Base-by-base conservation (phyloP, 2,329 filamentous ascomycete genomes). In the Hysterium pulicare region DNA sequence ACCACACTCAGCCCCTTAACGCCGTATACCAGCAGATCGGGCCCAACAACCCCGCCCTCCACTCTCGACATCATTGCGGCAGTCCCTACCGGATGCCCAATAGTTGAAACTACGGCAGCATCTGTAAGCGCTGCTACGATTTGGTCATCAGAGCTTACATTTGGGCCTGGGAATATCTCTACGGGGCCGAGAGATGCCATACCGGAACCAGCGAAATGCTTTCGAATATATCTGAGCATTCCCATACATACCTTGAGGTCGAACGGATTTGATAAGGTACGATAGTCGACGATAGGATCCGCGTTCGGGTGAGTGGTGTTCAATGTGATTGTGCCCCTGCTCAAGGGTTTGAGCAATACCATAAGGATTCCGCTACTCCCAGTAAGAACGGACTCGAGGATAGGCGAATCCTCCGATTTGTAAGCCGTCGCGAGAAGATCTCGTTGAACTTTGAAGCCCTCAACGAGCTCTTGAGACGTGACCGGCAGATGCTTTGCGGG, bases 21-120 rank as follows among this genome's bases (percentile, higher is more conserved):
- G 2, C 62, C 64, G 42, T 65, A 57, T 24, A 65, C 60, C 22
- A 48, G 50, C 23, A 66, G 41, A 33, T 55, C 38, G 6, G 50
- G 24, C 1, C 51, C 56, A 2, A 66, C 62, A 30, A 56, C 57
- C 1, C 59, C 61, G n/a, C 61, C 63, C 34, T 46, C 11, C 44
- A 45, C 38, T 42, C 58, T 57, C 6, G 60, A 55, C 55, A 65
- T 52, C 63, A 65, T 67, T 10, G 61, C 53, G 44, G 54, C 57
- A 0, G 58, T 59, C 5, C 63, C 56, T 5, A 43, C 48, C 9
- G 61, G 56, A 41, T 68, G 64, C 5, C 58, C 52, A 15, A 60
- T 51, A 2, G 50, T 56, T 40, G 53, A 47, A 20, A 56, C 35
- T n/a, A n/a, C n/a, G n/a, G n/a, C n/a, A n/a, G n/a, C n/a, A n/a